Evolutionary conservation across 805 yeast species (phyloP), one percentile per base, ranked within the genome.

Genomic region (Candida adriatica): DNA sequence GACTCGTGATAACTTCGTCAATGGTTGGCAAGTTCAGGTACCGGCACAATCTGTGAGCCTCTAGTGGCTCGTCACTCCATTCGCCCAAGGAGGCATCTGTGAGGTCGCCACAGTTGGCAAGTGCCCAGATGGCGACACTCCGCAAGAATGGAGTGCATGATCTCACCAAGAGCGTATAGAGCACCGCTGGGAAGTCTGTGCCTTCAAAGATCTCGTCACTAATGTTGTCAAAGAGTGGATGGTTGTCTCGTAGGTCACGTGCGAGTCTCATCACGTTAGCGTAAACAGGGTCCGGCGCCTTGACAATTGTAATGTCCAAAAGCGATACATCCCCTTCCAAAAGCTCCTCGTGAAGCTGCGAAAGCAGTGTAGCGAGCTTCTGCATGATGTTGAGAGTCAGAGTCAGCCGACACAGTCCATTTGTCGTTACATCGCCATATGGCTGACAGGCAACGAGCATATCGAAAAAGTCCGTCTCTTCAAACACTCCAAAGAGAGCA

Each of bases 91-190:
- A 53, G 10, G 63, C 42, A 13, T 53, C 51, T 7, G 61, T 59
- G 5, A 51, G 49, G 25, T 67, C 62, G 1, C 81, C 77, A 52
- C 76, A 73, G 24, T 61, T 54, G 16, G 74, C 70, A 48, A 56
- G 64, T 1, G 75, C 62, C 43, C 70, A 74, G 6, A 83, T 69
- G 6, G 79, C 68, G 11, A 74, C 61, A 43, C 73, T 69, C 41
- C 94, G 62, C 33, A 83, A 59, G 42, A 78, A 83, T 14, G 87
- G 85, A 0, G 80, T 70, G 7, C 68, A 51, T 2, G 76, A 54
- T 44, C 72, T 75, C n/a, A 68, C 50, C 14, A 78, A 27, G 71
- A 80, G 63, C 0, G 78, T 61, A 44, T 64, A 74, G 3, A 78
- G 39, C 2, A 70, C 59, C 18, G 49, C 33, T 0, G 73, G 63